Evolutionary conservation across 148 eudicot species (phyloP), one percentile per base, ranked within the genome.

Genomic region (Silene latifolia): DNA sequence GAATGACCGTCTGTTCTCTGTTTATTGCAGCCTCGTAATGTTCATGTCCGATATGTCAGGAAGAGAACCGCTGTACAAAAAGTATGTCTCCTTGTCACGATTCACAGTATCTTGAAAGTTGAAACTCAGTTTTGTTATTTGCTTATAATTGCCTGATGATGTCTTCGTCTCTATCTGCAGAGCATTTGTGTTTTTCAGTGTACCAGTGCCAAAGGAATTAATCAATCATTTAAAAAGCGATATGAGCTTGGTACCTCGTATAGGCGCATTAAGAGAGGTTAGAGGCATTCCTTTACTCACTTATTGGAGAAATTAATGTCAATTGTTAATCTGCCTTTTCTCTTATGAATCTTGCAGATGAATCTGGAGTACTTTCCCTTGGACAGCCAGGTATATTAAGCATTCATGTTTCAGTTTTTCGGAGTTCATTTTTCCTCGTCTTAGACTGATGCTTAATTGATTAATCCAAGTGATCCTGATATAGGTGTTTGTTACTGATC

Each of bases 31-130:
- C 73, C 75, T 96, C 25, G 86, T 96, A 79, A 90, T 96, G 99
- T 90, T 96, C 87, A 77, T 96, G 79, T 96, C 99, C 63, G 99
- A 96, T 86, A 96, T 96, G 99, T 96, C 99, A 47, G 99, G 99
- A 88, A 87, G 99, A 86, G 98, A 96, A 87, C 99, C 99, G 65
- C 79, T 96, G 73, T 96, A 96, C 88, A 89, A 79, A 83, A 96
- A 90, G 99, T 96, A 85, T 9, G 94, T 80, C 29, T 5, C 39
- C 61, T 48, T 63, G 74, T 72, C 58, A 67, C 65, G 27, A 12
- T 60, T 63, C 51, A 63, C 32, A 57, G 51, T 73, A 54, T 63
- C 66, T 27, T 4, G 35, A 27, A 27, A 27, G 29, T 17, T 13
- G 35, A 67, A 70, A 21, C 58, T 66, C 7, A 32, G 29, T 72